phyloP scores from a whole-genome alignment of 805 yeast genomes.

The Metschnikowia bowlesiae region DNA sequence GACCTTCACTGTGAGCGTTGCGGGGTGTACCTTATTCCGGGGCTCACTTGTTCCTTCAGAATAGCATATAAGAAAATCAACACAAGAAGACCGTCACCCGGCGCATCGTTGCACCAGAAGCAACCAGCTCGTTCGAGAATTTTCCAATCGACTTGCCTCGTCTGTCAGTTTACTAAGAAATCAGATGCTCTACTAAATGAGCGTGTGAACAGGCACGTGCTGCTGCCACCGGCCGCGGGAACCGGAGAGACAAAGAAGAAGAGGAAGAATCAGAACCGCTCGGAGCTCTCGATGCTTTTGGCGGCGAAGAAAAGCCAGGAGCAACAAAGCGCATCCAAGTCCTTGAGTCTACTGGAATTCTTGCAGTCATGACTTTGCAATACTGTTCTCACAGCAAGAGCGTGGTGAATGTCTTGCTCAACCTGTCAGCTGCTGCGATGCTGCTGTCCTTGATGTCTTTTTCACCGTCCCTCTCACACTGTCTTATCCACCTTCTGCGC shows the following conservation, averaged over 20 bases:
- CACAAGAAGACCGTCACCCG: background rate
- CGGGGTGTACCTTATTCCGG: conserved; percentile 31
- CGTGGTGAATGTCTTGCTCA: conserved; percentile 11
- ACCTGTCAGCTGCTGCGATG: conserved; percentile 8
- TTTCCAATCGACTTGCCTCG: conserved; percentile 18
- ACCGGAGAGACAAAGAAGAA: conserved; percentile 42
- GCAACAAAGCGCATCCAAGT: conserved; percentile 21
- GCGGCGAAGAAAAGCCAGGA: conserved; percentile 36
- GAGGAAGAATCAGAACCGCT: conserved; percentile 40
- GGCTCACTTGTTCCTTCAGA: conserved; percentile 25
- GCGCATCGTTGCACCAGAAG: background rate
- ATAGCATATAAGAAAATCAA: conserved; percentile 16
- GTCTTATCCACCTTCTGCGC: conserved; percentile 65
- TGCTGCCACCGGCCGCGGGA: conserved; percentile 17
- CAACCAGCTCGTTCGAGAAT: conserved; percentile 1
- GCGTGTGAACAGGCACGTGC: conserved; percentile 5
- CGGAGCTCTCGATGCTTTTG: conserved; percentile 37
- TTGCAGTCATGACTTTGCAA: conserved; percentile 22
- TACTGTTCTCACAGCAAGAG: conserved; percentile 9
- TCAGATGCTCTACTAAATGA: conserved; percentile 11
- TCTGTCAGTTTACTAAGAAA: conserved; percentile 15
- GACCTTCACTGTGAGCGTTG: conserved; percentile 28
- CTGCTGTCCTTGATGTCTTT: conserved; percentile 5
- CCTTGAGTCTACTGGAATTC: conserved; percentile 48
- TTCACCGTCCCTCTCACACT: conserved; percentile 22